Evolutionary conservation across 139 green algal species (phyloP), one percentile per base, ranked within the genome.

Genomic region (Parachlorella kessleri): DNA sequence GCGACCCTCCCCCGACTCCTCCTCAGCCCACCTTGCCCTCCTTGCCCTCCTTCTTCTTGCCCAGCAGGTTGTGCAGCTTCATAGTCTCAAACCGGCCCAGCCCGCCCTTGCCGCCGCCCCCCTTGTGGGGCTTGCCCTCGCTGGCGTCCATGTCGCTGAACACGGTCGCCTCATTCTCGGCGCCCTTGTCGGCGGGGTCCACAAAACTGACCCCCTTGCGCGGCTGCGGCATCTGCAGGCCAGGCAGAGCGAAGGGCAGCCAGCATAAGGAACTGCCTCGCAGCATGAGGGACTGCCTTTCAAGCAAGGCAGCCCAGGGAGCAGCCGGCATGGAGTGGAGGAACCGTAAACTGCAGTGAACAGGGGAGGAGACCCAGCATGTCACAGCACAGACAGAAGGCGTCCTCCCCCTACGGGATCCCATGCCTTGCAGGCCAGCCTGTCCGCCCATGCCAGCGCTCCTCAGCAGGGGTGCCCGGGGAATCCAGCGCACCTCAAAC

Each of bases 71-170:
- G 55, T 83, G 67, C 74, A 74, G 66, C 7, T 42, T 66, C 79
- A 84, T 84, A 32, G 79, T 84, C 69, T 84, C 72, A 39, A 84
- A 74, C 32, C 64, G 55, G 0, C 8, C 53, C 70, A 84, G 66
- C 41, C 42, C 39, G 42, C 78, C 78, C 23, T 73, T 80, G 54
- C 66, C 80, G 54, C 54, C 54, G 66, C 26, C 9, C 6, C 23
- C 28, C 3, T 65, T 33, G 48, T 36, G 65, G 42, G 32, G 1
- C 55, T 55, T 68, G 53, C 24, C 30, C 32, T 72, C 42, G n/a
- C n/a, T n/a, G n/a, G n/a, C 28, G 0, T 59, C 55, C 55, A 78
- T 41, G 38, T 72, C 21, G 39, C 7, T 36, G 38, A 35, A 35
- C 65, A 70, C 28, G 30, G 32, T 18, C 10, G 32, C 65, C 59